Base-by-base conservation (phyloP, 1,284 basidiomycete genomes). In the Puccinia hordei region DNA sequence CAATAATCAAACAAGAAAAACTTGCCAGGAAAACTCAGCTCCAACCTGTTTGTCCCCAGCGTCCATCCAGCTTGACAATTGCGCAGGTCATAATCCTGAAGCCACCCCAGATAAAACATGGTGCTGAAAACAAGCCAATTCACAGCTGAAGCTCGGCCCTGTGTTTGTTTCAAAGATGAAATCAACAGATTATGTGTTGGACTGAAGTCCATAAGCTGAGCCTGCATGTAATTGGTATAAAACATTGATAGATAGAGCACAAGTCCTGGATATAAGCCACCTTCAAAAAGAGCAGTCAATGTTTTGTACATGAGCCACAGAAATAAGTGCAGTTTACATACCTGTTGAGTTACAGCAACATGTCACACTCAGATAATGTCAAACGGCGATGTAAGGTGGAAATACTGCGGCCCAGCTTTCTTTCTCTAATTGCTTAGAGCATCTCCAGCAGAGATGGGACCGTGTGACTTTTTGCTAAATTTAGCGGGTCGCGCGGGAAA, bases 81-180 rank as follows among this genome's bases (percentile, higher is more conserved):
- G 57, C 57, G 30, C 63, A 57, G 22, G 73, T 46, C 38, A 63
- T n/a, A 74, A 44, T 27, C 73, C 57, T 53, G 73, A 74, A n/a
- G 61, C 51, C 1, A 61, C 73, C 17, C 55, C 57, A 15, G 73
- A n/a, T 19, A 63, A 17, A 46, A 74, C 27, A 61, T 53, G 27
- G 73, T 61, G 13, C 55, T 38, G 10, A 44, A 74, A 74, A 57
- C 17, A 74, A 63, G 9, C 55, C 73, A 17, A 74, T 74, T 19
- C 73, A 57, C 12, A 74, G 61, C 24, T 75, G 73, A 6, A 75
- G 73, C 59, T 75, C 59, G 33, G 55, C 15, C n/a, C 73, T 75
- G 17, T 15, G 13, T 5, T 0, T 44, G 27, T 3, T 41, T 19
- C 15, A 2, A 66, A 46, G 24, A 66, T 4, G 15, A 63, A 38